Percentiles rank a stretch among this genome's conserved stretches.
These are phyloP conservation scores for Botryosphaeria dothidea DNA, from an alignment of 2,329 filamentous ascomycete genomes.

Conservation along the genomic window DNA sequence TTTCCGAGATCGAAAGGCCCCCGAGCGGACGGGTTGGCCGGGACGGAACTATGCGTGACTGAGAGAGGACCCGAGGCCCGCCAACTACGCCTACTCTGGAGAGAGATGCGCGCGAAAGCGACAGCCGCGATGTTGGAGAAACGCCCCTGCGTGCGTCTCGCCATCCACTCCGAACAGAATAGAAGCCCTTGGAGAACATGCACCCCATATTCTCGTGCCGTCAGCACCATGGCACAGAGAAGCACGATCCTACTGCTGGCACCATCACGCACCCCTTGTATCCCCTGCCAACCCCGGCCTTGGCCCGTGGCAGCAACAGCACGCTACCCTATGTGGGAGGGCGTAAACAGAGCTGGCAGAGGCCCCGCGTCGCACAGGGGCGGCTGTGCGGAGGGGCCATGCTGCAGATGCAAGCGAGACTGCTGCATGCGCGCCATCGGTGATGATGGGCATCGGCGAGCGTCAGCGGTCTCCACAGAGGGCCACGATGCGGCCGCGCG, in stretches of 20 bases:
- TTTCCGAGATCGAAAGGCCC: too few species aligned
- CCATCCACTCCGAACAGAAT: not conserved
- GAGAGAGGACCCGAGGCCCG: not conserved
- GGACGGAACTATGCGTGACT: too few species aligned
- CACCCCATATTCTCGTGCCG: slow-evolving; percentile 13
- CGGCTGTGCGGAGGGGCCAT: not conserved
- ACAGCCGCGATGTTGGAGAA: not conserved
- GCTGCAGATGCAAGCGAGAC: slow-evolving; percentile 3
- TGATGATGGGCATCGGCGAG: not conserved
- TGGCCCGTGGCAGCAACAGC: not conserved
- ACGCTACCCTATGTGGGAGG: not conserved
- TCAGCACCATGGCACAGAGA: not conserved
- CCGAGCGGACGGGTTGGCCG: too few species aligned
- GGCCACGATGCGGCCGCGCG: not conserved
- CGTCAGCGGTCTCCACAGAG: not conserved
- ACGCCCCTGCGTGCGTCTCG: not conserved
- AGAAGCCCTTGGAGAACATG: not conserved
- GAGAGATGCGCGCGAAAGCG: too few species aligned
- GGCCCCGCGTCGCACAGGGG: not conserved
- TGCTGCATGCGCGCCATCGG: slow-evolving; percentile 14
- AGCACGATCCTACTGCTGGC: not conserved
- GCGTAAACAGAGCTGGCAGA: not conserved
- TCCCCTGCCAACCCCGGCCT: not conserved
- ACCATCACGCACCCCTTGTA: not conserved
- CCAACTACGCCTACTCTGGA: not conserved